Base-by-base conservation (phyloP, 2,329 filamentous ascomycete genomes). In the Aspergillus puulaauensis region DNA sequence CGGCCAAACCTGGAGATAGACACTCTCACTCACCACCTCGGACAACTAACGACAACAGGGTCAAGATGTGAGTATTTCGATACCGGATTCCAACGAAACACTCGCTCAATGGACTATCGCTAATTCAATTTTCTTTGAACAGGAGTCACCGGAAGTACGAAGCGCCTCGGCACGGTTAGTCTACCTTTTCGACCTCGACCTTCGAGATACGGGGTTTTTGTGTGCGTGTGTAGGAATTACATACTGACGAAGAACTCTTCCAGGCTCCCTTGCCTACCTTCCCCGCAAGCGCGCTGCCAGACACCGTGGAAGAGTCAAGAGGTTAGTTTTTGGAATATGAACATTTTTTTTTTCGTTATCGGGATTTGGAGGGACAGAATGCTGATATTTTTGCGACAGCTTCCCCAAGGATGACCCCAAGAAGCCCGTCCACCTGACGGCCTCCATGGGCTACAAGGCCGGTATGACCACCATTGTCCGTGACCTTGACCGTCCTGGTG, bases 321-420 rank as follows among this genome's bases (percentile, higher is more conserved):
- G 89, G 92, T 96, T 85, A 87, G 86, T 73, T 52, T 31, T 31
- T 11, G 27, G 50, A 19, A 27, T n/a, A 55, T 19, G 39, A 56
- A 37, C 35, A 47, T 47, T 31, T 58, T 39, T 58, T 39, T 54
- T 21, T 21, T 21, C 3, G 23, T 33, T 23, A 57, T 37, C 21
- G 24, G 51, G 35, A 43, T 23, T 39, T 49, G 35, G 35, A 52
- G 45, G 58, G 59, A 37, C 57, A 44, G 27, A 62, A 68, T 69
- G 64, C 68, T 73, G 64, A 76, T 63, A 3, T 27, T 50, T 53
- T 56, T 61, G 61, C 64, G 57, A 72, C 76, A 96, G 91, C 82
- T 99, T 99, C 89, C 95, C 95, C 78, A 98, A 98, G 90, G 95
- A 99, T 90, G 93, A 99, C 86, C 85, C 92, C 77, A 98, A 98